These are phyloP conservation scores for Heliosperma pusillum DNA, from an alignment of 148 eudicot genomes.

Conservation along the genomic window DNA sequence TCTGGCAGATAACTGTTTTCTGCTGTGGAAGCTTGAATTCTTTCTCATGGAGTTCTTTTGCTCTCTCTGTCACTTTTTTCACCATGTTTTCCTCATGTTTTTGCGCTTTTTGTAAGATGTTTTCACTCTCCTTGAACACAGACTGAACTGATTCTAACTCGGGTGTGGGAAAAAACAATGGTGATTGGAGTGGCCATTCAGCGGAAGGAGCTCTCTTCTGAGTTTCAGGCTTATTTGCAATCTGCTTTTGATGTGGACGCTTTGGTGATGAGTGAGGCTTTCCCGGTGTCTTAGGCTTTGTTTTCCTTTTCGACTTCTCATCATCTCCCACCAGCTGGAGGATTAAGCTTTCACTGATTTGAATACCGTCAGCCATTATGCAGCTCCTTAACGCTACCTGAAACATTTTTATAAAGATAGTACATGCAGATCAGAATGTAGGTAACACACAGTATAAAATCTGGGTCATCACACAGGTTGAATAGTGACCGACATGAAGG, in stretches of 20 bases:
- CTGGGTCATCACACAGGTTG: too few relatives aligned
- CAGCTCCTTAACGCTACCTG: slow-evolving; percentile 17
- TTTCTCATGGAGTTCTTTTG: slow-evolving; percentile 87
- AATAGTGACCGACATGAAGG: too few relatives aligned
- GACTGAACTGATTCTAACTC: slow-evolving; percentile 60
- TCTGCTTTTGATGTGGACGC: slow-evolving; percentile 32
- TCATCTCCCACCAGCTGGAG: slow-evolving; percentile 62
- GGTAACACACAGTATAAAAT: slow-evolving; percentile 30
- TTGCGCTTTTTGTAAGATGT: slow-evolving; percentile 60
- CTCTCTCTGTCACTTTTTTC: slow-evolving; percentile 68
- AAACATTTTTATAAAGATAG: background rate
- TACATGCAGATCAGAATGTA: background rate
- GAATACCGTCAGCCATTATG: slow-evolving; percentile 66
- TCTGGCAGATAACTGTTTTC: slow-evolving; percentile 55
- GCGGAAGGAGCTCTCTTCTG: slow-evolving; percentile 36
- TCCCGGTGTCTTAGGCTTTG: slow-evolving; percentile 29
- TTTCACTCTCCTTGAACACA: slow-evolving; percentile 69
- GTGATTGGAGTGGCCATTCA: slow-evolving; percentile 70
- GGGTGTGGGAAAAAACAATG: slow-evolving; percentile 45
- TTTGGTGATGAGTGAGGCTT: slow-evolving; percentile 41
- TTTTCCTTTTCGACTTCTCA: slow-evolving; percentile 51
- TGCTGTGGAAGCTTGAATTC: slow-evolving; percentile 79
- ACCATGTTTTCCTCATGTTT: slow-evolving; percentile 63
- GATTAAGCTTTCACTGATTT: slow-evolving; percentile 61
- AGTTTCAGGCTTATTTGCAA: slow-evolving; percentile 34